Base-by-base conservation (phyloP, 495 filamentous ascomycete genomes). In the Hypoxylon rickii region DNA sequence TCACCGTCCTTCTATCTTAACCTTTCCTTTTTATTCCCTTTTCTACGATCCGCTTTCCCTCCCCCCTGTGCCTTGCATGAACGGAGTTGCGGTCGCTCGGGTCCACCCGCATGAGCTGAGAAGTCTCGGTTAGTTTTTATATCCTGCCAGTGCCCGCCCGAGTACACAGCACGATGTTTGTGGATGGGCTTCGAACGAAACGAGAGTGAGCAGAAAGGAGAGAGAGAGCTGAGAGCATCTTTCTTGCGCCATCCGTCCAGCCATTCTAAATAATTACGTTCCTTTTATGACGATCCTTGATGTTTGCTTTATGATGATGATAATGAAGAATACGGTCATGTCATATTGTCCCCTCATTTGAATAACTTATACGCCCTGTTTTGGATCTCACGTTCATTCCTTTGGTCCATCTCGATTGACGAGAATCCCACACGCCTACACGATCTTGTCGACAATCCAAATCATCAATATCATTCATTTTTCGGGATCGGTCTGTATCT, bases 11-110 rank as follows among this genome's bases (percentile, higher is more conserved):
- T 43, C 48, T 43, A 15, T 47, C 45, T 53, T n/a, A n/a, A n/a
- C n/a, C n/a, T 21, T 44, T 13, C 43, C 24, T 43, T 38, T 53
- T 39, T 48, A 44, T 38, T 29, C 39, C 38, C 43, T 51, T 24
- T 21, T 38, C 16, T 58, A 45, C 45, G 44, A 51, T 58, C 46
- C 54, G 39, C 37, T 45, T 45, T 41, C 32, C 37, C 7, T 12
- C 24, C 19, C 53, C 56, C 59, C 59, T 63, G 59, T 63, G 48
- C 44, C 59, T 56, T 63, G 59, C 59, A 63, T 63, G 43, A 44
- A 26, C 33, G 21, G 43, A 49, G 32, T 41, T 41, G 59, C 39
- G 48, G 53, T 50, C 44, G 31, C 19, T 54, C 53, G 53, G 53
- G 26, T 53, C 31, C 37, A 63, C 38, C 48, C 50, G 38, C 15